Evolutionary conservation across 2,329 filamentous ascomycete species (phyloP), one percentile per base, ranked within the genome.

Genomic region (Ophiostoma sp.): DNA sequence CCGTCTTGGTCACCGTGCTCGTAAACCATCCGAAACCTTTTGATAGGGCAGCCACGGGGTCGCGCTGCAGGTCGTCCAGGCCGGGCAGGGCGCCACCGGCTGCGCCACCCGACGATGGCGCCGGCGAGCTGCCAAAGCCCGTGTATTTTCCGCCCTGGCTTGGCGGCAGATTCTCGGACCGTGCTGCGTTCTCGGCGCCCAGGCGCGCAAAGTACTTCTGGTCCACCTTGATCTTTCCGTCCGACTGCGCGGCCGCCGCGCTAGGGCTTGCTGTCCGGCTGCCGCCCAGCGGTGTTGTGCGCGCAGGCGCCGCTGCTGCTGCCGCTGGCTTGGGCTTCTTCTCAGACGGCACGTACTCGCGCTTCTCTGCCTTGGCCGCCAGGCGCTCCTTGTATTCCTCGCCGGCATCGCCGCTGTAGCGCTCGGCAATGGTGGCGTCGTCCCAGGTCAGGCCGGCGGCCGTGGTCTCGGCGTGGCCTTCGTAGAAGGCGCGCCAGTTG

Each of bases 11-110:
- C 60, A 98, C 93, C 15, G 92, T 93, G 44, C 88, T 90, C 23
- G 93, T 87, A 77, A 98, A 93, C 93, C 95, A 98, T 10, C 94
- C 94, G 76, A 98, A 96, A 0, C 94, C 92, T 80, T 96, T 97
- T 36, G 89, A 93, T 75, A 99, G 80, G 20, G 94, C 93, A 0
- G 87, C 94, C 73, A 98, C 84, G 0, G 95, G 94, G 78, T 99
- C 95, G 77, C 89, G 91, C 79, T 97, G 93, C 77, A 98, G 87
- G 69, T 98, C 94, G 69, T 95, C 90, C n/a, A 95, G 82, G 15
- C 88, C 88, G 0, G 91, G 91, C 35, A 91, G 80, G 44, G 79
- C 79, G 69, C 83, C 79, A 15, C 81, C 80, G 68, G 78, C 79
- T 60, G 78, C 79, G 69, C 78, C 79, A 65, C 20, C 20, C 35